Percentiles rank a stretch among this genome's conserved stretches.
phyloP scores from a whole-genome alignment of 352 stramenopile species.

The Pythium apleroticum region DNA sequence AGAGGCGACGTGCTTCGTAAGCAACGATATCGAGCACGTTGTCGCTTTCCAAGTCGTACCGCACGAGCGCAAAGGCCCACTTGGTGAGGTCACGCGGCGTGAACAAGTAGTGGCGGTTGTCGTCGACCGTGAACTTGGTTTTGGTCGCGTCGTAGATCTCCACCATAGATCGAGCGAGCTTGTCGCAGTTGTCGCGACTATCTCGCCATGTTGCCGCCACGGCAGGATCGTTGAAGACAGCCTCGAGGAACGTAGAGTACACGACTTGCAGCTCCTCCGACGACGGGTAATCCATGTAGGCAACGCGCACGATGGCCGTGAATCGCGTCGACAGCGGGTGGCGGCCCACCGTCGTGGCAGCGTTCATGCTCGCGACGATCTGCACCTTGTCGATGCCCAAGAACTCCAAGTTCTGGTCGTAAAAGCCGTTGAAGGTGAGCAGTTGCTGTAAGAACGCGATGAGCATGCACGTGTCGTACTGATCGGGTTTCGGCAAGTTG shows the following conservation, averaged over 20 bases:
- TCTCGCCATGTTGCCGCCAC: constrained; percentile 53
- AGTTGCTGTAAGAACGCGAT: constrained; percentile 96
- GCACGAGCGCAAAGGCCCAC: constrained; percentile 88
- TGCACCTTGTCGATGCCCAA: constrained; percentile 92
- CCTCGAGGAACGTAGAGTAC: constrained; percentile 89
- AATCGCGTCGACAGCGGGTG: constrained; percentile 93
- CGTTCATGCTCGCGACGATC: constrained; percentile 95
- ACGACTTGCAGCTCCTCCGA: constrained; percentile 88
- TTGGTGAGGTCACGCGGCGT: constrained; percentile 92
- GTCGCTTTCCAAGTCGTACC: constrained; percentile 90
- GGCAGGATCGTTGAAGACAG: constrained; percentile 52
- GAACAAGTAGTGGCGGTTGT: constrained; percentile 94
- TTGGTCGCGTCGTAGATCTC: constrained; percentile 90
- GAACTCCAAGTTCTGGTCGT: constrained; percentile 94
- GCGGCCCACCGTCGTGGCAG: constrained; percentile 89
- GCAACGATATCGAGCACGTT: constrained; percentile 90
- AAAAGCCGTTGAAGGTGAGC: constrained; percentile 95
- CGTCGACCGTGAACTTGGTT: constrained; percentile 91
- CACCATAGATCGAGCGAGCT: constrained; percentile 88
- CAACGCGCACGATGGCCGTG: constrained; percentile 92
- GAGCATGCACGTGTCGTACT: constrained; percentile 96
- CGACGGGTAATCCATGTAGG: constrained; percentile 92
- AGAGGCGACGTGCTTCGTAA: constrained; percentile 88
- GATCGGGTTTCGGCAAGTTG: constrained; percentile 93
- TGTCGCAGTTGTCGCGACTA: constrained; percentile 58